Evolutionary conservation across 1,284 basidiomycete species (phyloP), one percentile per base, ranked within the genome.

Genomic region (Heliocybe sulcata): DNA sequence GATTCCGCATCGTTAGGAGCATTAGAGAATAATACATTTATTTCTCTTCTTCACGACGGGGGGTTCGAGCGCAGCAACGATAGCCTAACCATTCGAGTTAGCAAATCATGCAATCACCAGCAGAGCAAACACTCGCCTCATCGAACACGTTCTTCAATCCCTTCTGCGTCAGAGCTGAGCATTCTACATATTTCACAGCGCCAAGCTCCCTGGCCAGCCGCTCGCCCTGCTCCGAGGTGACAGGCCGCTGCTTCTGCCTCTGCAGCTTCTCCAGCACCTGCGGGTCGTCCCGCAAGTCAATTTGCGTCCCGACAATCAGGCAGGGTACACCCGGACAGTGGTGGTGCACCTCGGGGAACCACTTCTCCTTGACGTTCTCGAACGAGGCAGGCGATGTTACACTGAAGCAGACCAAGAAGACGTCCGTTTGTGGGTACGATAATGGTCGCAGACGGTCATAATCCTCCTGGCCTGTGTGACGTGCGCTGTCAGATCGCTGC

Each of bases 311-410:
- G 55, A 99, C 96, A 66, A 99, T 98, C 65, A 99, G 85, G 80
- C 95, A 98, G 61, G 96, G 96, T 56, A 98, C 96, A 57, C 96
- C 96, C n/a, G 97, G 97, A 80, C 97, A 99, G 72, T 99, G 96
- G 73, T 99, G 96, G 71, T 95, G 94, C 53, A 99, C 96, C 77
- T 99, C 97, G 26, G 96, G 97, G 83, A 98, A 98, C 96, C 96
- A 99, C 73, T 99, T 99, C 76, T 99, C 96, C 82, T 97, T 98
- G 66, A 99, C 96, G 88, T 99, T 99, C 74, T 99, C 96, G 69
- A 98, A 99, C 54, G 94, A 98, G 35, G 97, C 95, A 3, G 96
- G 97, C 23, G 92, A 96, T 31, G 95, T 98, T 62, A 99, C 97
- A 67, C 92, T 96, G 80, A 98, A 99, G 77, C 96, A 99, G 63